Percentiles rank a stretch among this genome's conserved stretches.
phyloP scores from a whole-genome alignment of 768 basidiomycete genomes.

The Termitomyces sp. region DNA sequence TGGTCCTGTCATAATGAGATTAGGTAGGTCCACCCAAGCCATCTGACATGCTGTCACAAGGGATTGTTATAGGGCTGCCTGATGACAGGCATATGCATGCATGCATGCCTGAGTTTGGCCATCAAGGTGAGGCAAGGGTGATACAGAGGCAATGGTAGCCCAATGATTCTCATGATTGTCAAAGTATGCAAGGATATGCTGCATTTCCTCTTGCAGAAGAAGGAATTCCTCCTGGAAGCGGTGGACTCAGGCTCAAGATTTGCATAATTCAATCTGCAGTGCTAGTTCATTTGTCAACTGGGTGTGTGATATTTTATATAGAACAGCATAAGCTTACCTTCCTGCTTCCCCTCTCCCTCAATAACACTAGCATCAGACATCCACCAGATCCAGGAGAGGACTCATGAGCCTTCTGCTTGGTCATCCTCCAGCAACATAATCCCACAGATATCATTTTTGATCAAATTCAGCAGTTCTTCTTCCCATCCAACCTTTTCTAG shows the following conservation, averaged over 20 bases:
- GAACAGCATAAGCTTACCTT: background rate
- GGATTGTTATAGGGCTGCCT: background rate
- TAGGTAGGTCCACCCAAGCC: background rate
- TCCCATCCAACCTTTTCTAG: background rate
- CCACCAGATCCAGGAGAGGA: background rate
- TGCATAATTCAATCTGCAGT: slow-evolving; percentile 1
- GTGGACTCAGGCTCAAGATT: background rate
- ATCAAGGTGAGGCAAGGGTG: background rate
- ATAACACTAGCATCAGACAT: background rate
- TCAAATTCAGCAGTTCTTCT: background rate
- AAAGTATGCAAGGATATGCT: background rate
- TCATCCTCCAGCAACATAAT: background rate
- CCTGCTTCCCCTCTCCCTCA: background rate
- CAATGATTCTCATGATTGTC: too few species aligned
- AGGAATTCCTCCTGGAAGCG: background rate
- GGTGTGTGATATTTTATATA: too few species aligned
- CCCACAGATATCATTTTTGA: background rate
- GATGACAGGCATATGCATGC: background rate
- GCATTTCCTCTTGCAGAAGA: background rate
- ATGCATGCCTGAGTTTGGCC: background rate
- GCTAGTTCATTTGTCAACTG: background rate
- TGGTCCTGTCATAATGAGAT: background rate
- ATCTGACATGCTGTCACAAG: background rate
- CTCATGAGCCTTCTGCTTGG: background rate
- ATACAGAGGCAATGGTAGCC: too few species aligned